Evolutionary conservation across 164 flowering plant species (phyloP), one percentile per base, ranked within the genome.

Genomic region (Taxillus chinensis): DNA sequence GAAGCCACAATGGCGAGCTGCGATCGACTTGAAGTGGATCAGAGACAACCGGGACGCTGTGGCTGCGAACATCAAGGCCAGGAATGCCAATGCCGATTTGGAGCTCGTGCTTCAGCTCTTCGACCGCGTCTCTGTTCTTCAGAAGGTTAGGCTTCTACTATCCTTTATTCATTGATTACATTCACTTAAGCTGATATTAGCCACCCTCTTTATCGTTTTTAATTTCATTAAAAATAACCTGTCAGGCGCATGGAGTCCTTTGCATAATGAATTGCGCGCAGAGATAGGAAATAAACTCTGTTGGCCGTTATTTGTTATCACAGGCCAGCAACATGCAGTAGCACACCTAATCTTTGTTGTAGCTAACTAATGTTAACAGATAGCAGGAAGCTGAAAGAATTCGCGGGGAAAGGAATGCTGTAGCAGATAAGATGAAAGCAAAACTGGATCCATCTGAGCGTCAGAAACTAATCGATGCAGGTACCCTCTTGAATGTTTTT

Each of bases 321-420:
- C 27, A n/a, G n/a, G n/a, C n/a, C n/a, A 27, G 27, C 27, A 27
- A 27, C 27, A 27, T 27, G 27, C 27, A 27, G 27, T 27, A 27
- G 27, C 27, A 27, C 27, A 27, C 27, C 27, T 27, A 27, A 0
- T 27, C 59, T 67, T 64, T 59, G 45, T 67, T 50, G 54, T 69
- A 77, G 76, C 90, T 90, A 85, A 90, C 76, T 78, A 64, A 75
- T 52, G 60, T 73, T 74, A 70, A 75, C 86, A 88, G 90, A 83
- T 80, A 77, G 79, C 96, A 92, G 98, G 97, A 92, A 85, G 98
- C 88, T 67, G 96, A 92, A 72, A 75, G 80, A 73, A 76, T 88
- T 66, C 96, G 96, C 15, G 90, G 80, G 55, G 95, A 90, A 69
- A 85, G 97, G 72, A 92, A 92, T 82, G 73, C 49, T 8, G 92